These are phyloP conservation scores for Nemania sp. DNA, from an alignment of 2,329 filamentous ascomycete genomes.

Conservation along the genomic window DNA sequence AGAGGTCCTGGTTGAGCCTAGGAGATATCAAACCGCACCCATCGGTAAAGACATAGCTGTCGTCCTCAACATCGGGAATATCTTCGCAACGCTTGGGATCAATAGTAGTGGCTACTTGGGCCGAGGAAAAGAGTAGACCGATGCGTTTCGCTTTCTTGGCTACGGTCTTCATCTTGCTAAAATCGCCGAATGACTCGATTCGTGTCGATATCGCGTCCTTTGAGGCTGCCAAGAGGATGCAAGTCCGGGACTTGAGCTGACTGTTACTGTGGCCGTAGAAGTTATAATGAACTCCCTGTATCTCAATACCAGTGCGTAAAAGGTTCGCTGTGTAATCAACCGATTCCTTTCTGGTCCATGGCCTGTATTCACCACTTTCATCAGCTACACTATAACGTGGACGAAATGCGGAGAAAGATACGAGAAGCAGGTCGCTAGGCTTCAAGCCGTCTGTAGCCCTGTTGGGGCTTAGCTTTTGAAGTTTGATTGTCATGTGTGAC, in stretches of 20 bases:
- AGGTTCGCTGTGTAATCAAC: slow-evolving; percentile 13
- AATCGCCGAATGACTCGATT: slow-evolving; percentile 25
- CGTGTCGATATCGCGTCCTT: slow-evolving; percentile 25
- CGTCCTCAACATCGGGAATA: slow-evolving; percentile 24
- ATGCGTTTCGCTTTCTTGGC: slow-evolving; percentile 27
- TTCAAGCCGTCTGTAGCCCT: slow-evolving; percentile 18
- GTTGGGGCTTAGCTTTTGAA: slow-evolving; percentile 20
- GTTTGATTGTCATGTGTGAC: slow-evolving; percentile 17
- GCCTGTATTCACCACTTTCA: slow-evolving; percentile 16
- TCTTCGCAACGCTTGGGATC: slow-evolving; percentile 28
- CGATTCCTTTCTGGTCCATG: slow-evolving; percentile 25
- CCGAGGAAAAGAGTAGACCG: slow-evolving; percentile 25
- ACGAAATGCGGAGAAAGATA: slow-evolving; percentile 22
- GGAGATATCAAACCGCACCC: slow-evolving; percentile 30
- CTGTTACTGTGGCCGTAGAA: slow-evolving; percentile 31
- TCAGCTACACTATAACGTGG: slow-evolving; percentile 21
- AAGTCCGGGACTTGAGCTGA: slow-evolving; percentile 24
- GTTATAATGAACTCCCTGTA: slow-evolving; percentile 22
- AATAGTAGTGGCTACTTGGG: slow-evolving; percentile 9
- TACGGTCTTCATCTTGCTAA: slow-evolving; percentile 27
- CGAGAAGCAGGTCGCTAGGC: slow-evolving; percentile 10
- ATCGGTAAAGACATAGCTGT: slow-evolving; percentile 25
- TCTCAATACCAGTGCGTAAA: slow-evolving; percentile 16
- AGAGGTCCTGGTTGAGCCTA: slow-evolving; percentile 17
- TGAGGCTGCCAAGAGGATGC: slow-evolving; percentile 19